Evolutionary conservation across 768 basidiomycete genomes (phyloP), one percentile per base, ranked within the genome.

Genomic region (Phanerochaete carnosa): DNA sequence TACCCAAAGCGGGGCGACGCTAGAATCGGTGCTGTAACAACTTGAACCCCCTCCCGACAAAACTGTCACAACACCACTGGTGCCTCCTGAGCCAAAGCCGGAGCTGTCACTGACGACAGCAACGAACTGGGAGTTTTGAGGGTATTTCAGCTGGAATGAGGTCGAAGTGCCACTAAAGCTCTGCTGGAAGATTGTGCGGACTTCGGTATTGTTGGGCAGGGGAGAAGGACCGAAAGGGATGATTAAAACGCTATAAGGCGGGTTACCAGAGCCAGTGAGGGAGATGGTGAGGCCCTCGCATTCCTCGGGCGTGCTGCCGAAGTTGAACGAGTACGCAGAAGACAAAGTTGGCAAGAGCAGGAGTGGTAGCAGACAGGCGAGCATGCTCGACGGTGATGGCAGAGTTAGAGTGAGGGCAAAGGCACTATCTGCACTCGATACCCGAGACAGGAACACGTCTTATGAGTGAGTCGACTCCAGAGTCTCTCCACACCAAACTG

Each of bases 21-120:
- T 75, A 22, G 70, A 59, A 4, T 73, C 76, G 8, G 83, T 28
- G 61, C 89, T 76, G 66, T 84, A 91, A 72, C 91, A 93, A 57
- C 79, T 80, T 12, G 77, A 62, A 67, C 88, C 83, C 46, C 72
- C 72, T 1, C 83, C 86, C 11, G 66, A 50, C 28, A 71, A 69
- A 29, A 92, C 89, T 62, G 75, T 78, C 1, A 83, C 85, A 1
- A 83, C 81, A 2, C 83, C 84, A 59, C 87, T 91, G 1, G 91
- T 90, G 3, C 91, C 91, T 6, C 91, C 91, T 0, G 84, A 76
- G 6, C 86, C 90, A 68, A 91, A 91, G 1, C 80, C 82, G 0
- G 76, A 74, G 47, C 69, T 72, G 64, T 88, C 87, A 68, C 83
- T 85, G 64, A 88, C 77, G 22, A 55, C 87, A 87, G 53, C 85